Evolutionary conservation across 345 rosid species (phyloP).

Genomic region (Syzygium aromaticum): DNA sequence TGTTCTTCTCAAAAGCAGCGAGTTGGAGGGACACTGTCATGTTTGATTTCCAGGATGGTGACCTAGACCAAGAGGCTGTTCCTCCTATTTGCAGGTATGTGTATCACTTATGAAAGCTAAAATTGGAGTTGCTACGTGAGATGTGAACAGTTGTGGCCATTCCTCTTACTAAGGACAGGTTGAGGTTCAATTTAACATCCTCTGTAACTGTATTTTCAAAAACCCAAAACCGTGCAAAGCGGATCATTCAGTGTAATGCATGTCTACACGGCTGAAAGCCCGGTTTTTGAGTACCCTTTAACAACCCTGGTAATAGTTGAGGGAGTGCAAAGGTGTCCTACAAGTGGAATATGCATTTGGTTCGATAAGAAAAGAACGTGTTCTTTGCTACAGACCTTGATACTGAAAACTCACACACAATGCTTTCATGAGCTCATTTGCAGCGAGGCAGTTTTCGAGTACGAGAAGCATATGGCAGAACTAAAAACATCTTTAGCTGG

Average conservation of each 20-base stretch:
- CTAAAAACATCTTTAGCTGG: constrained; percentile 17
- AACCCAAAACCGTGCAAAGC: not conserved
- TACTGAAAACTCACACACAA: not conserved
- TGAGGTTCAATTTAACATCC: not conserved
- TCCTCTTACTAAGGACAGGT: not conserved
- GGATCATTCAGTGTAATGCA: not conserved
- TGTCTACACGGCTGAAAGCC: not conserved
- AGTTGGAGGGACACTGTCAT: not conserved
- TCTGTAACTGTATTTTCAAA: not conserved
- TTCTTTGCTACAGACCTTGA: not conserved
- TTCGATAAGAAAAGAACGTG: not conserved
- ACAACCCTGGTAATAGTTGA: not conserved
- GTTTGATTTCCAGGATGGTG: not conserved
- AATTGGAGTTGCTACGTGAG: not conserved
- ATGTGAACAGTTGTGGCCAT: not conserved
- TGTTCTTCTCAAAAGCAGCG: not conserved
- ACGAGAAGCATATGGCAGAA: constrained; percentile 20
- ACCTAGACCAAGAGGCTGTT: not conserved
- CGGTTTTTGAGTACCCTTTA: not conserved
- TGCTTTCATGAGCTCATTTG: not conserved
- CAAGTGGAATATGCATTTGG: not conserved
- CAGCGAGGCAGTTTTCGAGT: constrained; percentile 31
- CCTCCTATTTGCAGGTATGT: not conserved
- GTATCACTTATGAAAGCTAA: not conserved
- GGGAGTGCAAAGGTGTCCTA: not conserved